Conservation (phyloP, 805 yeast species). For the Metschnikowia borealis region DNA sequence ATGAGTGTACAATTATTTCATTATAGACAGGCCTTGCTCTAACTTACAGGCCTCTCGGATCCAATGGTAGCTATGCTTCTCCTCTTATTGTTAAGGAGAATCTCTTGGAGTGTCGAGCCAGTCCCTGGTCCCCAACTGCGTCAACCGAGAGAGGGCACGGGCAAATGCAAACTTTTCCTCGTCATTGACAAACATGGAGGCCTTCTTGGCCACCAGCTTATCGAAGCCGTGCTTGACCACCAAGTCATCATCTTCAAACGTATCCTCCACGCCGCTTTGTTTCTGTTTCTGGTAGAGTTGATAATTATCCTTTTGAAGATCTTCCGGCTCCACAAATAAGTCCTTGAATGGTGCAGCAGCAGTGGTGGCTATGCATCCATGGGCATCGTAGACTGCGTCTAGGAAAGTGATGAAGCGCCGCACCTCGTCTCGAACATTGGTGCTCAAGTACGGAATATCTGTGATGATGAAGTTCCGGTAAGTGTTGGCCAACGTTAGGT, state of each 20-base stretch:
- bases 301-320: conserved; percentile 45
- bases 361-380: conserved; percentile 83
- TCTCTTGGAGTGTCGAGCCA: conserved; percentile 62
- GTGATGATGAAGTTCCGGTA: conserved; percentile 82
- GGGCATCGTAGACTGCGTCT: conserved; percentile 93
- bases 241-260: conserved; percentile 53
- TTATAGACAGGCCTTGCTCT: no score
- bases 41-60: no score
- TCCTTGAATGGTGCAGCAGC: conserved; percentile 81
- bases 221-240: conserved; percentile 77
- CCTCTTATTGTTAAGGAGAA: neutral
- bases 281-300: conserved; percentile 39
- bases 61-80: neutral
- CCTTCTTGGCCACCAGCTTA: conserved; percentile 63
- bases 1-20: no score
- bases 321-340: conserved; percentile 81
- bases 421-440: conserved; percentile 75
- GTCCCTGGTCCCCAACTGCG: conserved; percentile 90
- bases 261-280: conserved; percentile 34
- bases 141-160: conserved; percentile 82
- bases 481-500: conserved; percentile 71
- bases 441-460: conserved; percentile 83
- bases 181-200: conserved; percentile 79
- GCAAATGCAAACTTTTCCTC: conserved; percentile 97
- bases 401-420: conserved; percentile 90